Evolutionary conservation across 192 early-diverging fungal genomes (phyloP).

Genomic region (Coemansia aciculifera): DNA sequence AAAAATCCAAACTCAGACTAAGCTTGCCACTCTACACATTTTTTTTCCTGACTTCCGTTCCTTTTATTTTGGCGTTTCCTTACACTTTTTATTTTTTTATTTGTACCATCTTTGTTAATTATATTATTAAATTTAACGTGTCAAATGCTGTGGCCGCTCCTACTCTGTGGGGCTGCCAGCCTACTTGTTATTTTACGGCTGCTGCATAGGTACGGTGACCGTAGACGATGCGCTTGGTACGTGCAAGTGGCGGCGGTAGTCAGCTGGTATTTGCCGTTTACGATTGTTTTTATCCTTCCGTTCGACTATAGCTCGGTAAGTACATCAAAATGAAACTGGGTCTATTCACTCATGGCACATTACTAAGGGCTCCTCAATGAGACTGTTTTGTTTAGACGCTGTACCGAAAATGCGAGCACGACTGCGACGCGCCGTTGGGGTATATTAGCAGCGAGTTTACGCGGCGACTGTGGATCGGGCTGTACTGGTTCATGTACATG

Average conservation of each 20-base stretch:
- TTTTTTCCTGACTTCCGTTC: background rate
- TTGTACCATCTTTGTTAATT: background rate
- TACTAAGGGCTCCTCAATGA: background rate
- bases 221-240: slow-evolving; percentile 79
- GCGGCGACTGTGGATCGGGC: slow-evolving; percentile 72
- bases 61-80: background rate
- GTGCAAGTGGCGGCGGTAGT: slow-evolving; percentile 69
- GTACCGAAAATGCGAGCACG: slow-evolving; percentile 63
- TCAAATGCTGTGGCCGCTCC: slow-evolving; percentile 51
- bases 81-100: background rate
- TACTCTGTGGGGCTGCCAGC: slow-evolving; percentile 55
- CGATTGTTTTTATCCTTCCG: slow-evolving; percentile 86
- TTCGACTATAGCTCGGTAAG: slow-evolving; percentile 78
- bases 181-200: slow-evolving; percentile 58
- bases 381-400: slow-evolving; percentile 61
- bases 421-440: slow-evolving; percentile 75
- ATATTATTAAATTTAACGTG: background rate
- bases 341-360: background rate
- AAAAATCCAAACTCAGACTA: no score
- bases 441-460: slow-evolving; percentile 74
- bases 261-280: slow-evolving; percentile 90
- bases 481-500: slow-evolving; percentile 91
- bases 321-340: background rate
- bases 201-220: slow-evolving; percentile 79
- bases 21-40: background rate